Conservation (phyloP, 2,329 filamentous ascomycete genomes). For the Albophoma yamanashiensis region DNA sequence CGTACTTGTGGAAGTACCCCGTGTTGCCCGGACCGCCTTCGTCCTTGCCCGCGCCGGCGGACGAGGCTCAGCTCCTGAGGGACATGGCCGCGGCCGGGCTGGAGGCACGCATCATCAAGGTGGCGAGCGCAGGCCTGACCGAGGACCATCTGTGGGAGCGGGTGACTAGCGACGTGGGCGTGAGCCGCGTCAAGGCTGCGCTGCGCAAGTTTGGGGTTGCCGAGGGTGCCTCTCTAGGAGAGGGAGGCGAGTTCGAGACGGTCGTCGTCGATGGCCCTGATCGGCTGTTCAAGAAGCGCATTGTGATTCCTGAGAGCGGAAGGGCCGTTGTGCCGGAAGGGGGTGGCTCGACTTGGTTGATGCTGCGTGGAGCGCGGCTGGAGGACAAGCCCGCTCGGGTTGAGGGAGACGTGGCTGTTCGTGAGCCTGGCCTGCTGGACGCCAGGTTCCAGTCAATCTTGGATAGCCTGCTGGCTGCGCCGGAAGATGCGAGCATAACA, state of each 20-base stretch:
- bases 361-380: conserved; percentile 46
- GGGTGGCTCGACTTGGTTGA: conserved; percentile 68
- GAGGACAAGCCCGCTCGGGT: conserved; percentile 24
- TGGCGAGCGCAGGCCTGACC: conserved; percentile 81
- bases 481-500: background rate
- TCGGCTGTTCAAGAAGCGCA: conserved; percentile 59
- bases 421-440: conserved; percentile 59
- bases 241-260: conserved; percentile 95
- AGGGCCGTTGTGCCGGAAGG: conserved; percentile 50
- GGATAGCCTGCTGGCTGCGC: conserved; percentile 13
- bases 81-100: conserved; percentile 74
- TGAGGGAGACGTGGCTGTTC: conserved; percentile 20
- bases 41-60: conserved; percentile 8
- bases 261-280: conserved; percentile 72
- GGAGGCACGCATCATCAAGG: conserved; percentile 89
- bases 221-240: conserved; percentile 68
- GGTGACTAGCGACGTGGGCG: conserved; percentile 49
- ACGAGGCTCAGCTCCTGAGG: conserved; percentile 52
- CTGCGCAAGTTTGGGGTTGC: conserved; percentile 57
- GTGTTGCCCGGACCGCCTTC: conserved; percentile 42
- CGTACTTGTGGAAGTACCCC: conserved; percentile 90
- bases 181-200: conserved; percentile 36
- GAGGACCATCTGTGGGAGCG: conserved; percentile 72
- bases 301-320: conserved; percentile 48
- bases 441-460: conserved; percentile 38